Conservation (phyloP, 129 eudicot species). For the Chrysanthemum lavandulifolium region DNA sequence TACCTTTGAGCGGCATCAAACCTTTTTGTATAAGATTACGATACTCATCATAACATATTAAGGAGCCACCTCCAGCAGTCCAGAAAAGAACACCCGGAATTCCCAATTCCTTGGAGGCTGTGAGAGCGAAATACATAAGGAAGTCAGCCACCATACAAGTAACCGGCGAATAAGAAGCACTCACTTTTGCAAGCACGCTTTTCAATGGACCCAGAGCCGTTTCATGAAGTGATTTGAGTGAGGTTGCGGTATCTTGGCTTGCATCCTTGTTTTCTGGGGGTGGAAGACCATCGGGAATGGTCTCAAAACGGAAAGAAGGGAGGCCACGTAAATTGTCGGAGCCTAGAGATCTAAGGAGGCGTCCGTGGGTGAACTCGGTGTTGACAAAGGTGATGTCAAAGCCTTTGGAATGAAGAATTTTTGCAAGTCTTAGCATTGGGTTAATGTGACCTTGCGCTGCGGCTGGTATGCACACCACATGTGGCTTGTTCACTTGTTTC, state of each 20-base stretch:
- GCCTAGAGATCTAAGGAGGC: slow-evolving; percentile 34
- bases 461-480: slow-evolving; percentile 30
- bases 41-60: slow-evolving; percentile 28
- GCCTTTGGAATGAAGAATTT: slow-evolving; percentile 41
- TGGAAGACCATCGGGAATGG: slow-evolving; percentile 48
- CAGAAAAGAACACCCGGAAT: slow-evolving; percentile 33
- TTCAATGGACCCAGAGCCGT: slow-evolving; percentile 33
- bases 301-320: slow-evolving; percentile 38
- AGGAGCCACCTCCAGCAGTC: slow-evolving; percentile 28
- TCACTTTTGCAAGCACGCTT: slow-evolving; percentile 24
- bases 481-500: slow-evolving; percentile 26
- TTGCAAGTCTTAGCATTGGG: slow-evolving; percentile 50
- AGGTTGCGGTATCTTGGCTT: slow-evolving; percentile 21
- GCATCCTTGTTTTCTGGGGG: slow-evolving; percentile 30
- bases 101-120: slow-evolving; percentile 26
- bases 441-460: slow-evolving; percentile 39
- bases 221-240: slow-evolving; percentile 23
- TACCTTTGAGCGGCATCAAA: slow-evolving; percentile 41
- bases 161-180: slow-evolving; percentile 29
- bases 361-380: slow-evolving; percentile 32
- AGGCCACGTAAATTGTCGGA: slow-evolving; percentile 18
- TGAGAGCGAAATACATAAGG: slow-evolving; percentile 32
- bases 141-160: slow-evolving; percentile 40
- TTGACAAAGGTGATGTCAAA: slow-evolving; percentile 32
- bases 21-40: slow-evolving; percentile 36